Base-by-base conservation (phyloP, 257 asterid genomes). In the Penstemon davidsonii region DNA sequence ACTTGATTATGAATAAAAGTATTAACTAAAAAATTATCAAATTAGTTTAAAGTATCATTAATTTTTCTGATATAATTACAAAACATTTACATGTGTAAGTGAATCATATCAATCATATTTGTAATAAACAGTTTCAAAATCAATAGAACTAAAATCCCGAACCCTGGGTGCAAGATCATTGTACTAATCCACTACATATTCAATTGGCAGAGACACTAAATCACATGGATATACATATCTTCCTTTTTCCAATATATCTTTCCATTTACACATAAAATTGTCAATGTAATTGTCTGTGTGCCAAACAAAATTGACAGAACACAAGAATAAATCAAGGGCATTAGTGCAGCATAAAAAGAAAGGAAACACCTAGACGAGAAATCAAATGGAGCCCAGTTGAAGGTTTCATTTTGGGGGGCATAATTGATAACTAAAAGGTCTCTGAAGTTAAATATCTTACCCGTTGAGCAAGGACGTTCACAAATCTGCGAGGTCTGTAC, bases 301-400 rank as follows among this genome's bases (percentile, higher is more conserved):
- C 41, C 55, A 15, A 9, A 55, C 10, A 37, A 4, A 44, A 53
- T 52, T 61, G 41, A 44, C 53, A 49, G 7, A 19, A 60, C 45
- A 55, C 39, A 66, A 59, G 5, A 66, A 73, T 18, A 37, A 41
- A 55, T 40, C 33, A 44, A 19, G 70, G 52, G 59, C 33, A 25
- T 25, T 25, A 25, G 2, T 25, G 8, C 39, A 51, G 5, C 13
- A 9, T 3, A 43, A 45, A 46, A 37, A 62, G 12, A 53, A 49
- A 7, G 40, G 13, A 6, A 51, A 37, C 4, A 50, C 57, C 33
- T 51, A 38, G 62, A 47, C 44, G 39, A 41, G 6, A 40, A 8
- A 56, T 12, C 68, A 50, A 41, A 18, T 42, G 46, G 33, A 25
- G 33, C 33, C 33, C 33, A 1, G 33, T 2, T 2, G 33, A 25